Base-by-base conservation (phyloP, 306 rosid genomes). In the Ochetophila trinervis region DNA sequence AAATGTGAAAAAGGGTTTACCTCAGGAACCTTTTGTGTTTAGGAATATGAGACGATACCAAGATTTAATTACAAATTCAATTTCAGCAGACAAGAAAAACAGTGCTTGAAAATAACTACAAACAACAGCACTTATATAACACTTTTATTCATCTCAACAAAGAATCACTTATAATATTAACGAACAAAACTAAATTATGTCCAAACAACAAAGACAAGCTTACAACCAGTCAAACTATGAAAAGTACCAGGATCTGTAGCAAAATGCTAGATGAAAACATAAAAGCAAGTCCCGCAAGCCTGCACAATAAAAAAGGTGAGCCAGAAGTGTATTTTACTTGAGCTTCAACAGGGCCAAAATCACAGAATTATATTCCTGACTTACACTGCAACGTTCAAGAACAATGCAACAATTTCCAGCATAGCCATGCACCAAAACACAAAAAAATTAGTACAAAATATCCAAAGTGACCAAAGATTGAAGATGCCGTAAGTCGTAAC, bases 271-370 rank as follows among this genome's bases (percentile, higher is more conserved):
- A 70, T 13, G 99, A 94, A 79, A 94, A 94, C 99, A 94, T 94
- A 83, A 94, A 94, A 51, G 99, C 99, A 74, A 94, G 84, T 66
- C 97, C 99, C 56, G 97, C 99, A 78, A 94, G 96, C 74, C 99
- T 94, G 83, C 85, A 83, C 36, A 40, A 10, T 44, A 1, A 60
- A 42, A 55, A 73, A 65, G 5, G 19, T 49, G 11, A 23, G 12
- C 73, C 55, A 68, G 61, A 71, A 52, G 20, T 63, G 61, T 36
- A 65, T 58, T 69, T 62, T n/a, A 15, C 55, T 42, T 37, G 49
- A 77, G 79, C 70, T 59, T 69, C 68, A 65, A 32, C 75, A 67
- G 72, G 30, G 44, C 60, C 23, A 64, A 66, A 60, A 21, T 54
- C 58, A 50, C 62, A 71, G 24, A 75, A 67, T 37, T 62, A 64